phyloP scores from a whole-genome alignment of 73 alveolate species.

The Paramecium pentaurelia region DNA sequence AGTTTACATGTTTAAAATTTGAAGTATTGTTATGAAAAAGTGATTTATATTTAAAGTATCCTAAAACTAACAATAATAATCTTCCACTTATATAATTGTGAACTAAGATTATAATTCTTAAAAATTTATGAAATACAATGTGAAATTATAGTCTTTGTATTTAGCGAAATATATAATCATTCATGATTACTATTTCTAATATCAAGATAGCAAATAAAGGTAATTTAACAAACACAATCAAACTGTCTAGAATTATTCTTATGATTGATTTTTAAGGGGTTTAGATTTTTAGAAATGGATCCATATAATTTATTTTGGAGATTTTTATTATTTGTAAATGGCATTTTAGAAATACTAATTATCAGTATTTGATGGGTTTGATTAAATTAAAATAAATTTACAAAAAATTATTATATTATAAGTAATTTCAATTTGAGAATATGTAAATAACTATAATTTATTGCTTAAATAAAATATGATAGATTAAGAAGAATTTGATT shows the following conservation, averaged over 20 bases:
- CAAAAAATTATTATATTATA: not conserved
- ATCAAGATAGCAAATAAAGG: not conserved
- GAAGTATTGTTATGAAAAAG: not conserved
- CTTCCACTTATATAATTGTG: not conserved
- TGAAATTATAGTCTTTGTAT: not conserved
- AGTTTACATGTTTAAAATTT: not conserved
- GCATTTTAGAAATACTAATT: not conserved
- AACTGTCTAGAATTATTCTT: not conserved
- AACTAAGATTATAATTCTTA: not conserved
- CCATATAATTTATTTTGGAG: not conserved
- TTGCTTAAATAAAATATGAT: not conserved
- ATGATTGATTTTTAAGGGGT: not conserved
- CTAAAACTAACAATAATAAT: not conserved
- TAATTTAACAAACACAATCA: not conserved
- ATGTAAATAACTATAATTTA: not conserved
- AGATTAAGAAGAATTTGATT: not conserved
- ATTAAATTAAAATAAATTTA: not conserved
- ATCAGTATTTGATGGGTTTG: not conserved
- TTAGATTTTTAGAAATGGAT: not conserved
- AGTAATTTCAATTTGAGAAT: not conserved
- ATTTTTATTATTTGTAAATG: not conserved
- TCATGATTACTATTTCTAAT: not conserved
- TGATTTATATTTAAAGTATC: conserved; percentile 16
- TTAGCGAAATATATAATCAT: not conserved
- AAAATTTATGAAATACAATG: not conserved